phyloP scores from a whole-genome alignment of 495 filamentous ascomycete genomes.

The Ramalina peruviana region DNA sequence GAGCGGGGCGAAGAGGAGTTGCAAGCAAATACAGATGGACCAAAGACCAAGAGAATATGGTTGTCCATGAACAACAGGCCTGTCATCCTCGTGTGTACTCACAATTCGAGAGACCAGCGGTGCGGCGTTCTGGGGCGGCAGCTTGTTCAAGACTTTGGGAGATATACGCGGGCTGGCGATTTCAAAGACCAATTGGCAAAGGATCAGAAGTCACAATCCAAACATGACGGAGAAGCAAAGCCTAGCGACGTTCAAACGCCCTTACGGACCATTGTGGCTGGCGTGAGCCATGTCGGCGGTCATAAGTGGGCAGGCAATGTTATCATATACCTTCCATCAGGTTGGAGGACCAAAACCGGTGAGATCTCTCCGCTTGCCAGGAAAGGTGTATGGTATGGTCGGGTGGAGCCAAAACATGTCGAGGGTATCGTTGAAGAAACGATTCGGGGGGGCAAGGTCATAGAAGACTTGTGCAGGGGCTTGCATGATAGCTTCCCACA shows the following conservation, averaged over 20 bases:
- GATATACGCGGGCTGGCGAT: slow-evolving; percentile 19
- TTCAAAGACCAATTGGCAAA: too few relatives aligned
- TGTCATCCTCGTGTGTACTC: slow-evolving; percentile 53
- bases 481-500: too few relatives aligned
- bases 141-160: slow-evolving; percentile 53
- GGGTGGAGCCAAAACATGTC: slow-evolving; percentile 75
- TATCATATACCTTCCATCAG: slow-evolving; percentile 71
- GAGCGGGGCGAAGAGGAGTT: background rate
- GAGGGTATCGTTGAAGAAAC: slow-evolving; percentile 78
- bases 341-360: slow-evolving; percentile 19
- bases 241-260: slow-evolving; percentile 18
- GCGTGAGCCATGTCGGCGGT: slow-evolving; percentile 81
- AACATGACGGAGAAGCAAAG: slow-evolving; percentile 10
- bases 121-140: slow-evolving; percentile 71
- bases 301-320: slow-evolving; percentile 93
- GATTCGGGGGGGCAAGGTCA: slow-evolving; percentile 53
- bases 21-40: slow-evolving; percentile 11
- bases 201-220: background rate
- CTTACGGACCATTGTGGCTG: slow-evolving; percentile 42
- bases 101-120: slow-evolving; percentile 61
- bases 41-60: slow-evolving; percentile 21
- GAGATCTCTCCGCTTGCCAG: slow-evolving; percentile 50
- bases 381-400: slow-evolving; percentile 84
- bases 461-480: slow-evolving; percentile 52
- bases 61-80: slow-evolving; percentile 22